phyloP scores from a whole-genome alignment of 2,329 filamentous ascomycete genomes.

The Aspergillus jensenii region DNA sequence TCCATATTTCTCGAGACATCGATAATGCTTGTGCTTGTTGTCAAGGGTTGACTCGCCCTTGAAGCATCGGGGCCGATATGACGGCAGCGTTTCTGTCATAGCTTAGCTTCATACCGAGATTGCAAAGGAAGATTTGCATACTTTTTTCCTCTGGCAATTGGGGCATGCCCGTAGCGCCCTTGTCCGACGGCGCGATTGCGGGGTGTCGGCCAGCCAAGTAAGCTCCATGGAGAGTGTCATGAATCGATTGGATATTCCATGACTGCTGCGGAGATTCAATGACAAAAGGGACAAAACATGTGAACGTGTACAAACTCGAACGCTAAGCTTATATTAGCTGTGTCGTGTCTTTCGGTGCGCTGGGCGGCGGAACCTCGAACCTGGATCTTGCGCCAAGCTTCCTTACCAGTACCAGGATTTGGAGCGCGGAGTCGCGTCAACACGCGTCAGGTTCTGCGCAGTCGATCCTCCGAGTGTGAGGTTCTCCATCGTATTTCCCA shows the following conservation, averaged over 20 bases:
- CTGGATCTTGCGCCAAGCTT: background rate
- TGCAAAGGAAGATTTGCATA: background rate
- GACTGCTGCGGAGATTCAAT: background rate
- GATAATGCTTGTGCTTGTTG: background rate
- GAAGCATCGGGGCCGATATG: slow-evolving; percentile 21
- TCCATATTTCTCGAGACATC: background rate
- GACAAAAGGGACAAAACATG: background rate
- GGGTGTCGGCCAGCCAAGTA: slow-evolving; percentile 35
- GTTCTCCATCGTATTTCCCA: background rate
- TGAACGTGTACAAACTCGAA: background rate
- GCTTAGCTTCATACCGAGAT: background rate
- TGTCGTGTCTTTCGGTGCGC: no score
- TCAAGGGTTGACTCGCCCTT: background rate
- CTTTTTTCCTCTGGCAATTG: slow-evolving; percentile 34
- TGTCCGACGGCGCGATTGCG: slow-evolving; percentile 32
- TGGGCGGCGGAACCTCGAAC: no score
- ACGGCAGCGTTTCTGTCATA: slow-evolving; percentile 33
- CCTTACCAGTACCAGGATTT: background rate
- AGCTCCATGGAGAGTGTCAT: slow-evolving; percentile 27
- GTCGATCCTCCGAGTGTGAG: background rate
- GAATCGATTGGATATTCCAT: background rate
- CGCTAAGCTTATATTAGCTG: background rate
- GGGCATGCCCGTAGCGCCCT: slow-evolving; percentile 33
- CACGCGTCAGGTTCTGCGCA: background rate
- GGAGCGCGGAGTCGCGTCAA: background rate